Evolutionary conservation across 768 basidiomycete genomes (phyloP).

Genomic region (Podaxis sp.): DNA sequence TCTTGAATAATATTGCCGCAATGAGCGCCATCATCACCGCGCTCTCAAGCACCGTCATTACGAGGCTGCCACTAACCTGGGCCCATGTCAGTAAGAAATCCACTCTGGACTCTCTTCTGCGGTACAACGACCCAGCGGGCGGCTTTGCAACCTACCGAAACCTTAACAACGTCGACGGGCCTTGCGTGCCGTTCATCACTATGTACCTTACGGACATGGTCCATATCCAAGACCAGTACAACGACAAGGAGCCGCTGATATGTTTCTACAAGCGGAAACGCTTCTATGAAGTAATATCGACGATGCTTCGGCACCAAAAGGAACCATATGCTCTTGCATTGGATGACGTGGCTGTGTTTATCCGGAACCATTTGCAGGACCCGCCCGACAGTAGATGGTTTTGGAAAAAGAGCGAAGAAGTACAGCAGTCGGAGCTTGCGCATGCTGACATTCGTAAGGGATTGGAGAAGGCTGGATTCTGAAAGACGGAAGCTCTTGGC

Average conservation of each 20-base stretch:
- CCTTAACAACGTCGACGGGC: conserved; percentile 45
- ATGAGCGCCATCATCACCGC: conserved; percentile 68
- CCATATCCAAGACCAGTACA: conserved; percentile 52
- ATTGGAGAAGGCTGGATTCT: conserved; percentile 70
- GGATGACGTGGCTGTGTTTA: conserved; percentile 47
- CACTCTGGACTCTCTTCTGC: conserved; percentile 49
- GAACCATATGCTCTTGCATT: conserved; percentile 49
- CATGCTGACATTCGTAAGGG: conserved; percentile 67
- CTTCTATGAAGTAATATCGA: conserved; percentile 53
- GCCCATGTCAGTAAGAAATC: conserved; percentile 56
- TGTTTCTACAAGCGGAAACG: conserved; percentile 56
- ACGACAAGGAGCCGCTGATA: conserved; percentile 40
- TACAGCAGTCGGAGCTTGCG: conserved; percentile 56
- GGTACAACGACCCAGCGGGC: conserved; percentile 58
- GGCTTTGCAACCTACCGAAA: conserved; percentile 57
- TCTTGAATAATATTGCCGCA: conserved; percentile 64
- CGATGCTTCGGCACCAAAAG: conserved; percentile 58
- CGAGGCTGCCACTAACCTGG: conserved; percentile 63
- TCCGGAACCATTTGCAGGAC: conserved; percentile 43
- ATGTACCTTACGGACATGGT: conserved; percentile 63
- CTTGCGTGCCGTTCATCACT: conserved; percentile 69
- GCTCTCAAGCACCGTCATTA: conserved; percentile 58
- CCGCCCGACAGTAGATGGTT: conserved; percentile 50
- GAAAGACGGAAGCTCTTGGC: conserved; percentile 7
- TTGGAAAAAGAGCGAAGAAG: conserved; percentile 59